Evolutionary conservation across 192 early-diverging fungal species (phyloP).

Genomic region (Gorgonomyces haynaldii): DNA sequence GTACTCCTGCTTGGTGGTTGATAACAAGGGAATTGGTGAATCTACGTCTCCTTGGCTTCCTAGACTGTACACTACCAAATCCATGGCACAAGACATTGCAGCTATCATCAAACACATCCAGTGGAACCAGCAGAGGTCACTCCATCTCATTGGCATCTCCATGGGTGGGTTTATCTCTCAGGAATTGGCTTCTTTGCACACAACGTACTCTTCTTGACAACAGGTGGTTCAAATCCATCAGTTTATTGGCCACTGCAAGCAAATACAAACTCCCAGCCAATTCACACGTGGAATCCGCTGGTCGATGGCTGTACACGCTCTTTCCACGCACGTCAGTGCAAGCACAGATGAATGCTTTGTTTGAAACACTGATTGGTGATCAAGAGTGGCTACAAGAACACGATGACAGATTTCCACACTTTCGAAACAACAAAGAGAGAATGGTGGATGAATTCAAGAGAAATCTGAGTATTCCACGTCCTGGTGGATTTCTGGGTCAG

Average conservation of each 20-base stretch:
- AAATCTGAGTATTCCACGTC: background rate
- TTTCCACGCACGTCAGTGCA: background rate
- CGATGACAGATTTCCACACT: background rate
- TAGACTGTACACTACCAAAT: conserved; percentile 13
- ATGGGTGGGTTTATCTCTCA: conserved; percentile 8
- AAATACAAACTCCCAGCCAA: background rate
- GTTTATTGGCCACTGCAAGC: background rate
- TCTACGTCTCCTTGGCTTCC: too few species aligned
- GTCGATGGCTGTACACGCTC: too few species aligned
- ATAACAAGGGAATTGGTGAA: conserved; percentile 2
- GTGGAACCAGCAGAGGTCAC: conserved; percentile 30
- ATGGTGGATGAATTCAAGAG: background rate
- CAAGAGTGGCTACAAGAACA: background rate
- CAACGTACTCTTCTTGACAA: background rate
- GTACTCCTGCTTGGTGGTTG: conserved; percentile 1
- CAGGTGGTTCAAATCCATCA: conserved; percentile 3
- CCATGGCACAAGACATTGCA: conserved; percentile 53
- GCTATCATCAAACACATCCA: conserved; percentile 52
- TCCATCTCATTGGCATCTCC: conserved; percentile 9
- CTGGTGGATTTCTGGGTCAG: background rate
- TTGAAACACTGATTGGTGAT: background rate
- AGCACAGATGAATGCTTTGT: background rate
- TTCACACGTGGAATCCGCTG: too few species aligned
- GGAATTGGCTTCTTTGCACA: background rate
- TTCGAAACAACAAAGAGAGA: background rate